Evolutionary conservation across 2,329 filamentous ascomycete species (phyloP), one percentile per base, ranked within the genome.

Genomic region (Amauroascus verrucosus): DNA sequence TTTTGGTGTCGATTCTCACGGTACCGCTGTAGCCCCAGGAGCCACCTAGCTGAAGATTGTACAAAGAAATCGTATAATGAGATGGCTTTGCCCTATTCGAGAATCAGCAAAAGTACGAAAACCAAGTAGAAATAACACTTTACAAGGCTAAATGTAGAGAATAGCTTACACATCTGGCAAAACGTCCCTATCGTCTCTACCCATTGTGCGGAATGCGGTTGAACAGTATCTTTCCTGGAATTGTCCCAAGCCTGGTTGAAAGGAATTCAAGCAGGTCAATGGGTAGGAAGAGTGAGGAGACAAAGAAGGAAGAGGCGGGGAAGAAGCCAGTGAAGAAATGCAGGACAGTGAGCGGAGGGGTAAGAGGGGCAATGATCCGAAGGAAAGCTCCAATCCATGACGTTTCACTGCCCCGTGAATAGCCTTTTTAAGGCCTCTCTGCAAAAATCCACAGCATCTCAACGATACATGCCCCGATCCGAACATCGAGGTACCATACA

Each of bases 41-140:
- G 53, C 79, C 80, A 58, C 79, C 78, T 51, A 82, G 72, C 61
- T 95, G 84, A 59, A 98, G 75, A 62, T 93, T 84, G 65, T 77
- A 82, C 62, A 98, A 79, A 53, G 84, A 88, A 60, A 98, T 77
- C 64, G 81, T 76, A 73, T 98, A 98, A 74, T 97, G 88, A 58
- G 77, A 75, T 1, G 93, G 89, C 73, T 88, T 91, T 66, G 91
- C 82, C 65, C 80, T 83, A 57, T 38, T 14, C 13, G n/a, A 40
- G 18, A 13, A 30, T 54, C 5, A 54, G 45, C 16, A 38, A 32
- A 38, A 20, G 6, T 16, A n/a, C 20, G 16, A 22, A 6, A 44
- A 13, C 24, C 6, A 22, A 1, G 20, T 13, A 48, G 16, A 30
- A 16, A 16, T 24, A 45, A n/a, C n/a, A n/a, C n/a, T n/a, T n/a